Conservation (phyloP, 2,329 filamentous ascomycete species). For the Rhynchosporium secalis region DNA sequence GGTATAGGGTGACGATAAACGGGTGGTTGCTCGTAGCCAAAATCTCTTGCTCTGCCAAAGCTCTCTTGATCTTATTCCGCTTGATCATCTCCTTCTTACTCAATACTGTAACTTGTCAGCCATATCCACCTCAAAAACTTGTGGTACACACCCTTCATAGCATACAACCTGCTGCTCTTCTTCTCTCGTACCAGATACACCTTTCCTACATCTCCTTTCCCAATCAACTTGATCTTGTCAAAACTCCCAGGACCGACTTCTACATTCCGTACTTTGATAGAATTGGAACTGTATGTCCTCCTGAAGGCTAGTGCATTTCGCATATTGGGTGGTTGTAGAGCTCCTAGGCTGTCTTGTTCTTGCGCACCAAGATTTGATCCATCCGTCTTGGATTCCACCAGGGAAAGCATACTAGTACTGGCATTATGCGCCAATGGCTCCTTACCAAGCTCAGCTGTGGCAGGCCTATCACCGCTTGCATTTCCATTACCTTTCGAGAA, state of each 20-base stretch:
- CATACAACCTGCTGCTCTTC: conserved; percentile 92
- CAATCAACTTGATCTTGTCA: conserved; percentile 99
- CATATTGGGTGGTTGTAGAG: conserved; percentile 66
- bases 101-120: conserved; percentile 62
- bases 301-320: conserved; percentile 76
- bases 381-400: conserved; percentile 48
- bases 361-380: conserved; percentile 43
- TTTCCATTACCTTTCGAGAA: conserved; percentile 65
- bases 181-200: conserved; percentile 97
- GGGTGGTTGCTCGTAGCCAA: conserved; percentile 97
- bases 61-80: conserved; percentile 99
- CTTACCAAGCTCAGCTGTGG: conserved; percentile 83
- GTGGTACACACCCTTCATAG: conserved; percentile 83
- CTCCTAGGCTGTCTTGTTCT: conserved; percentile 54
- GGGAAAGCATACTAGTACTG: conserved; percentile 49
- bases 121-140: conserved; percentile 3
- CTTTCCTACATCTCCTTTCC: conserved; percentile 97
- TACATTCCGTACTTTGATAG: conserved; percentile 96
- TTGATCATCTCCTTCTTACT: conserved; percentile 99
- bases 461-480: conserved; percentile 65
- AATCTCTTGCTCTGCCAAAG: conserved; percentile 96
- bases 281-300: conserved; percentile 97
- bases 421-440: conserved; percentile 68
- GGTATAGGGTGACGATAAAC: conserved; percentile 97
- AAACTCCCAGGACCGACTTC: conserved; percentile 95